phyloP scores from a whole-genome alignment of 1,284 basidiomycete species.

The Trichosporon coremiiforme region DNA sequence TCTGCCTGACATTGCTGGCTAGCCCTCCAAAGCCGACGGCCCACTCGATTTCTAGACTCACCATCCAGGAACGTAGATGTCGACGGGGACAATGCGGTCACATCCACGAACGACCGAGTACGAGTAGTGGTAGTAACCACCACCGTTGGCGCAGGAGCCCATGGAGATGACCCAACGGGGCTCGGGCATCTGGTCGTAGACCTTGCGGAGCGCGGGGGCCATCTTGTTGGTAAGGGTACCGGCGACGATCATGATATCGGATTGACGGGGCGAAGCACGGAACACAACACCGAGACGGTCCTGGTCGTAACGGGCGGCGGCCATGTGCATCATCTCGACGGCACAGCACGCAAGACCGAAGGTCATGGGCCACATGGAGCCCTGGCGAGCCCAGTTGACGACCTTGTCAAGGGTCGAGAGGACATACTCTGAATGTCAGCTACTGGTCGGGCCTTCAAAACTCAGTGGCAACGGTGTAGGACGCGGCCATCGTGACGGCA shows the following conservation, averaged over 20 bases:
- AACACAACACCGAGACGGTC: slow-evolving; percentile 97
- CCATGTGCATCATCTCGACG: slow-evolving; percentile 94
- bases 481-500: background rate
- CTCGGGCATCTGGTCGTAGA: slow-evolving; percentile 97
- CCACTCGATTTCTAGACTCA: slow-evolving; percentile 60
- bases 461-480: background rate
- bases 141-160: slow-evolving; percentile 99
- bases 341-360: slow-evolving; percentile 98
- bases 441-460: no score
- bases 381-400: slow-evolving; percentile 95
- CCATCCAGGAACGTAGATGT: slow-evolving; percentile 96
- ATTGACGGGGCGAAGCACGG: slow-evolving; percentile 96
- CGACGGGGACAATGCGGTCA: slow-evolving; percentile 97
- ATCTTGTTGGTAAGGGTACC: slow-evolving; percentile 99
- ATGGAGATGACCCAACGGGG: slow-evolving; percentile 98
- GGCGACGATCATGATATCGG: slow-evolving; percentile 99
- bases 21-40: background rate
- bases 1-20: background rate
- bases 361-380: slow-evolving; percentile 99
- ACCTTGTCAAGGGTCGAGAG: slow-evolving; percentile 95
- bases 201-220: slow-evolving; percentile 93
- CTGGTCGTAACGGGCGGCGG: slow-evolving; percentile 97
- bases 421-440: slow-evolving; percentile 75
- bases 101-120: slow-evolving; percentile 99
- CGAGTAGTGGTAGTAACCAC: slow-evolving; percentile 95